Percentiles rank a stretch among this genome's conserved stretches.
phyloP scores from a whole-genome alignment of 179 eudicot species.

The Patellifolia procumbens region DNA sequence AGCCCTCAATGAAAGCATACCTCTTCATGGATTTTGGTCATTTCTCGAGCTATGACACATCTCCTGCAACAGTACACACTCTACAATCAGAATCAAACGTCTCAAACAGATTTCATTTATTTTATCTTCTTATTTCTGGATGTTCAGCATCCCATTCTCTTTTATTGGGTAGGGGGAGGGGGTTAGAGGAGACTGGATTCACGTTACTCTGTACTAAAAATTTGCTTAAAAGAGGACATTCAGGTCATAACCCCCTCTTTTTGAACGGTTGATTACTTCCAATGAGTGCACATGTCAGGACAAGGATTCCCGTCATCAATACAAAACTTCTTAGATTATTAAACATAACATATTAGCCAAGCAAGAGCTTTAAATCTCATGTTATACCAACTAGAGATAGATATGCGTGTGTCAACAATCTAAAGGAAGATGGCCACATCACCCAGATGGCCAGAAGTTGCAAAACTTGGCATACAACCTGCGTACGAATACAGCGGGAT shows the following conservation, averaged over 20 bases:
- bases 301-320: background rate
- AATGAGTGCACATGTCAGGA: background rate
- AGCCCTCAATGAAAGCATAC: slow-evolving; percentile 35
- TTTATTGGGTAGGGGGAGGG: background rate
- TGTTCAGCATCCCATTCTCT: background rate
- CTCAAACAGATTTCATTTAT: background rate
- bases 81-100: slow-evolving; percentile 16
- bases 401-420: background rate
- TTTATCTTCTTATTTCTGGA: background rate
- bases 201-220: background rate
- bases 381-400: background rate
- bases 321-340: background rate
- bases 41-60: slow-evolving; percentile 95
- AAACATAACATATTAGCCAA: background rate
- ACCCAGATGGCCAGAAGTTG: background rate
- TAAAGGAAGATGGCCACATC: background rate
- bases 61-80: slow-evolving; percentile 48
- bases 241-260: background rate
- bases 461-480: too few species aligned
- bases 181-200: background rate
- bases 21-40: slow-evolving; percentile 97
- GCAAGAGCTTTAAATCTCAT: background rate
- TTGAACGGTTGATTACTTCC: background rate
- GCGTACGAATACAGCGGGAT: too few species aligned
- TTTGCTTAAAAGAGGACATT: background rate